Evolutionary conservation across 2,329 filamentous ascomycete species (phyloP), one percentile per base, ranked within the genome.

Genomic region (Fusarium globosum): DNA sequence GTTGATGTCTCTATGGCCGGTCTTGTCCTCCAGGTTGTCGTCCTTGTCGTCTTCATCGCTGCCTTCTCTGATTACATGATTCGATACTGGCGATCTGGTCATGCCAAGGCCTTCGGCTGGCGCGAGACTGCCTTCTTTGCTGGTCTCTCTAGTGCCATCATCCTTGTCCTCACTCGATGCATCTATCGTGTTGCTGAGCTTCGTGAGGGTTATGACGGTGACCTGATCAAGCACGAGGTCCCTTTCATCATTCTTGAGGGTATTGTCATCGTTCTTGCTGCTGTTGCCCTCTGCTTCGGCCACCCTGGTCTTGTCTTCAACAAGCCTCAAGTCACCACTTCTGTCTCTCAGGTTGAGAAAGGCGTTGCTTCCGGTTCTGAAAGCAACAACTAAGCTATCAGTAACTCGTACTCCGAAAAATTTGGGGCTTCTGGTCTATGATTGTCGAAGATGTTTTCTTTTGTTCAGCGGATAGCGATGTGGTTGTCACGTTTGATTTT

Each of bases 111-210:
- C 69, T 75, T 80, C 14, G 69, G 66, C 51, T 80, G 78, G 76
- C 79, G 83, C 18, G 66, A 81, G 72, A 77, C 72, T 18, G 46
- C 78, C 65, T 93, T 92, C 79, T 82, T 90, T 52, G 64, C 78
- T n/a, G 88, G 86, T 48, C 82, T 92, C 33, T 77, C 82, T 1
- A 75, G 87, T 14, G 85, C 90, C 15, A 89, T 90, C 38, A 52
- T 91, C 12, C 84, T 88, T 51, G 89, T 93, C 76, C 86, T 93
- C 52, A 85, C 88, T 30, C 85, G 92, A 49, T 92, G 89, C 75
- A 85, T 88, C 58, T 93, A 89, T 80, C 88, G 92, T 67, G 89
- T 92, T 41, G 88, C 88, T 10, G 92, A 94, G 84, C 82, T 94
- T 60, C 87, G 86, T 69, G 86, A 91, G 39, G 91, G 91, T 8